A percentile compares a stretch with the other conserved stretches of the same genome.
These are phyloP conservation scores for Umbelopsis isabellina DNA, from an alignment of 192 early-diverging fungal species.

Conservation along the genomic window DNA sequence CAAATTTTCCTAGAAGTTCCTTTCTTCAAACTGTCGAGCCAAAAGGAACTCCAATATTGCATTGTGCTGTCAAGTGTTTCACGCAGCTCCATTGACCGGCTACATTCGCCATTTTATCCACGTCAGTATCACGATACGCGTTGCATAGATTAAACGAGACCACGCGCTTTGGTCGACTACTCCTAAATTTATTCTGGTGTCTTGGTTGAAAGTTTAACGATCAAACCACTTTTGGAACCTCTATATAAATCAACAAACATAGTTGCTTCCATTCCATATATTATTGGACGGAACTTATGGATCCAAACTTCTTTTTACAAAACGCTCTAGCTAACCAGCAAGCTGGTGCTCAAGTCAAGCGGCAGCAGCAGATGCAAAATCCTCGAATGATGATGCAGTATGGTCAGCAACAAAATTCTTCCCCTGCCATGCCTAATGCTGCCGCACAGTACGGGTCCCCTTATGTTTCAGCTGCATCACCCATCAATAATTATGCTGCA, in stretches of 20 bases:
- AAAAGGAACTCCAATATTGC: constrained; percentile 7
- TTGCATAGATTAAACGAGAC: not conserved
- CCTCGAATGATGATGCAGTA: constrained; percentile 20
- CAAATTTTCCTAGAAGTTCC: not conserved
- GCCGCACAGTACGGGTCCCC: not conserved
- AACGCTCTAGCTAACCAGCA: constrained; percentile 20
- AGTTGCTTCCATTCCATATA: not conserved
- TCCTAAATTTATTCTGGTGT: not conserved
- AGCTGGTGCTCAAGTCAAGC: constrained; percentile 17
- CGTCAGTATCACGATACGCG: not conserved
- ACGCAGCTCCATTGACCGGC: not conserved
- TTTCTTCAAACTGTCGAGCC: constrained; percentile 10
- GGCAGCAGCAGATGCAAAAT: constrained; percentile 22
- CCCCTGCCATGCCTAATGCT: constrained; percentile 4
- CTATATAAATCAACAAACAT: not conserved
- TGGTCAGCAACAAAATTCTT: constrained; percentile 1
- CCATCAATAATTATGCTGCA: constrained; percentile 11
- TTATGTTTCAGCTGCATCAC: constrained; percentile 5
- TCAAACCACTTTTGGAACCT: not conserved
- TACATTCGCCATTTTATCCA: not conserved
- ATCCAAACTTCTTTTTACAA: constrained; percentile 18
- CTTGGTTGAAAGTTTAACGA: not conserved
- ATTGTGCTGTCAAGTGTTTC: constrained; percentile 21
- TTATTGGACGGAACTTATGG: constrained; percentile 12
- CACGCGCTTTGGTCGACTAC: constrained; percentile 17